Base-by-base conservation (phyloP, 2,329 filamentous ascomycete species). In the Penicillium sp. region DNA sequence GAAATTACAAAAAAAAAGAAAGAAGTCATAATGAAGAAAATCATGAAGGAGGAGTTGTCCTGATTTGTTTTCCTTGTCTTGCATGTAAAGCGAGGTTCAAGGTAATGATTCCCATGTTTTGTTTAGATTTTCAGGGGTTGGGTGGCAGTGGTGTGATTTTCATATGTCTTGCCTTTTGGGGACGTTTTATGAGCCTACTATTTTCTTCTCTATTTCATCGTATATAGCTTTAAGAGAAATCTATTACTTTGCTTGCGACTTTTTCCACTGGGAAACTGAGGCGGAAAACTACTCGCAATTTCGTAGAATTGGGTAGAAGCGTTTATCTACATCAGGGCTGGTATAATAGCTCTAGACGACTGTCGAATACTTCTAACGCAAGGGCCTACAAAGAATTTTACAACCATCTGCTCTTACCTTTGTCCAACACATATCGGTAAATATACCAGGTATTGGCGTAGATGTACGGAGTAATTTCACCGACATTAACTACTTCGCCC, bases 191-290 rank as follows among this genome's bases (percentile, higher is more conserved):
- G 16, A 19, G 50, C 25, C 17, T n/a, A 41, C 17, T 10, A 17
- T 31, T 36, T 49, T 50, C 30, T 46, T 30, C 31, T 36, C 10
- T 47, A 46, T 26, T 48, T 12, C 22, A 12, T 53, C 36, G 43
- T 63, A 61, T 30, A 61, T 59, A 59, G 37, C 53, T 52, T 56
- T 11, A 11, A 8, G 53, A 25, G 36, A 33, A 50, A 54, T 55
- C 14, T 49, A 57, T 47, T 50, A 25, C 42, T 36, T 59, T 54
- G 19, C 35, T 56, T 37, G 16, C 40, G 26, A 38, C 14, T 37
- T 48, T 5, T 7, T 10, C 4, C 4, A 22, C 7, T 41, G 26
- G 17, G 11, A 11, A 17, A 33, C 16, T 1, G 12, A n/a, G 12
- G 22, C 4, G 9, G 11, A 33, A 25, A n/a, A 22, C 17, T n/a